phyloP scores from a whole-genome alignment of 495 filamentous ascomycete species.

The Aspergillus nidulans region DNA sequence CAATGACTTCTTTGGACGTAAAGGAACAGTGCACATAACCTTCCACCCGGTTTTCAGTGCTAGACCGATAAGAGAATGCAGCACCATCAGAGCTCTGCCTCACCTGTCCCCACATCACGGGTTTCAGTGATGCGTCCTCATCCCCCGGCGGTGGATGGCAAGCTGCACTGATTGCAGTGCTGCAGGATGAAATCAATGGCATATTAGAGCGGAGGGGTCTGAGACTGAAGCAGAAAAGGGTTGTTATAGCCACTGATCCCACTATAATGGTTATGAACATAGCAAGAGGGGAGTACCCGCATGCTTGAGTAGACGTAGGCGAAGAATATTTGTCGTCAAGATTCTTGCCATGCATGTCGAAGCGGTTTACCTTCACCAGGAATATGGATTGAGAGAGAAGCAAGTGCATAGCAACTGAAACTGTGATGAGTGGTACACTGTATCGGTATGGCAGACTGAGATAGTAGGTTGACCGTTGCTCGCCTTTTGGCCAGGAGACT shows the following conservation, averaged over 20 bases:
- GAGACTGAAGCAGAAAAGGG: constrained; percentile 13
- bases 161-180: constrained; percentile 27
- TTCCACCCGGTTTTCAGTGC: no score
- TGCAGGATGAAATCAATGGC: constrained; percentile 26
- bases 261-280: constrained; percentile 21
- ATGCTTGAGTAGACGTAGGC: neutral
- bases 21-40: no score
- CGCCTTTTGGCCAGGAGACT: constrained; percentile 28
- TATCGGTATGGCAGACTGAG: constrained; percentile 39
- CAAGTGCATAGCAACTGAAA: constrained; percentile 32
- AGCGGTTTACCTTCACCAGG: constrained; percentile 1
- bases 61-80: no score
- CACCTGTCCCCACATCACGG: neutral
- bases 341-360: neutral
- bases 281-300: constrained; percentile 24
- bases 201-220: constrained; percentile 20
- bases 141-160: constrained; percentile 14
- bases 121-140: constrained; percentile 9
- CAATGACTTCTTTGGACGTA: no score
- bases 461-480: constrained; percentile 36
- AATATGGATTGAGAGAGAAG: constrained; percentile 37
- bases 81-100: no score
- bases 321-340: neutral
- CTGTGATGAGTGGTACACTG: constrained; percentile 25
- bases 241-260: constrained; percentile 6